A percentile compares a stretch with the other conserved stretches of the same genome.
Evolutionary conservation across 75 land plant genomes (phyloP).

Genomic region (Cryptomeria japonica): DNA sequence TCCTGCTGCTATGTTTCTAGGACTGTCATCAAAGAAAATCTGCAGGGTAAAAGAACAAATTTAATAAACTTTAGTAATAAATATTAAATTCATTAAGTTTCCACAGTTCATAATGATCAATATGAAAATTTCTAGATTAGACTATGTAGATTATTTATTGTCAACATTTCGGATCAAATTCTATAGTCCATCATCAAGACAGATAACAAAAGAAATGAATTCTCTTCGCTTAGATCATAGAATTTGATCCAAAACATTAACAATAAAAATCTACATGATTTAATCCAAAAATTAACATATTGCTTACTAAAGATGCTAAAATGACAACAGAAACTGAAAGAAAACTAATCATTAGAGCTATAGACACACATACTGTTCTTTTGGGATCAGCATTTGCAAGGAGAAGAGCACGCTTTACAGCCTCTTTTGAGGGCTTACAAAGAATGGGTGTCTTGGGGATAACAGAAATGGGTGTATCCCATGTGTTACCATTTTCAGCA

Average conservation of each 20-base stretch:
- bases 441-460: slow-evolving; percentile 56
- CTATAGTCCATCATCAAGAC: too few relatives aligned
- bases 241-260: too few relatives aligned
- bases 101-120: too few relatives aligned
- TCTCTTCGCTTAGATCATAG: too few relatives aligned
- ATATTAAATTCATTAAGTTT: too few relatives aligned
- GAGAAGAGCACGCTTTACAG: slow-evolving; percentile 56
- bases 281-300: too few relatives aligned
- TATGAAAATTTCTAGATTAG: too few relatives aligned
- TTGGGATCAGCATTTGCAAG: slow-evolving; percentile 68
- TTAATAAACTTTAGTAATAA: too few relatives aligned
- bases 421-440: slow-evolving; percentile 72
- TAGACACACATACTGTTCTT: slow-evolving; percentile 41
- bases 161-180: too few relatives aligned
- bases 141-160: too few relatives aligned
- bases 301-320: neutral
- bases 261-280: too few relatives aligned
- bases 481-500: neutral
- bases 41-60: slow-evolving; percentile 20
- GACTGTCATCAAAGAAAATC: slow-evolving; percentile 87
- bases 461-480: neutral
- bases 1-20: slow-evolving; percentile 73
- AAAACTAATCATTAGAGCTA: neutral
- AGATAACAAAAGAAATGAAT: too few relatives aligned
- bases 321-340: neutral